Evolutionary conservation across 2,329 filamentous ascomycete species (phyloP), one percentile per base, ranked within the genome.

Genomic region (Trichoderma simmonsii): DNA sequence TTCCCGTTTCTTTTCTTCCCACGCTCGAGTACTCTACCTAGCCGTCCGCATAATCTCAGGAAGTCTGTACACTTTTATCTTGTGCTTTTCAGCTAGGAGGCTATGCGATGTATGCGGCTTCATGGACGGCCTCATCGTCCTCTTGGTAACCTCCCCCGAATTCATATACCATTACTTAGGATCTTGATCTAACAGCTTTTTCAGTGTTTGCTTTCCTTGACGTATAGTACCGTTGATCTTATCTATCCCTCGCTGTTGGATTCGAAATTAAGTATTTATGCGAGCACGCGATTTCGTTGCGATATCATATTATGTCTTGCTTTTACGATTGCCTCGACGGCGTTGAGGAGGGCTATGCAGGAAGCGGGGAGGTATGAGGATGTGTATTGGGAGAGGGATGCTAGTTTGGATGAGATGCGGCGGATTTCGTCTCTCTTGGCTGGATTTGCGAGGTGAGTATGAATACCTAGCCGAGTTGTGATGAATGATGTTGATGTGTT

Each of bases 381-480:
- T 34, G n/a, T 67, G 3, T 67, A 57, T 11, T 67, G 48, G 48
- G 64, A 67, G 64, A 67, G 51, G 1, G 64, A 67, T 57, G 24
- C 36, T 24, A 24, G 21, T 39, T 9, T 56, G 51, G 26, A n/a
- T 39, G 64, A 67, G 32, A 67, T 67, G 64, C 32, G 64, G 30
- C 64, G 51, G 0, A 67, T 67, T 39, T 36, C 51, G 28, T 36
- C 64, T 0, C 7, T 51, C 0, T 39, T 67, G 15, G 34, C 64
- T 15, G 64, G 48, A 0, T 34, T 67, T 5, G 64, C 26, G 24
- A 67, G 64, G 64, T 67, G 48, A 39, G 64, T 24, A 3, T 57
- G 3, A 26, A 26, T 15, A n/a, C n/a, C n/a, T n/a, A 3, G 2
- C 3, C 1, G 5, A 6, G 11, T 15, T 24, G 12, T 15, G 6